Evolutionary conservation across 2,329 filamentous ascomycete species (phyloP).

Genomic region (Penicillium corylophilum): DNA sequence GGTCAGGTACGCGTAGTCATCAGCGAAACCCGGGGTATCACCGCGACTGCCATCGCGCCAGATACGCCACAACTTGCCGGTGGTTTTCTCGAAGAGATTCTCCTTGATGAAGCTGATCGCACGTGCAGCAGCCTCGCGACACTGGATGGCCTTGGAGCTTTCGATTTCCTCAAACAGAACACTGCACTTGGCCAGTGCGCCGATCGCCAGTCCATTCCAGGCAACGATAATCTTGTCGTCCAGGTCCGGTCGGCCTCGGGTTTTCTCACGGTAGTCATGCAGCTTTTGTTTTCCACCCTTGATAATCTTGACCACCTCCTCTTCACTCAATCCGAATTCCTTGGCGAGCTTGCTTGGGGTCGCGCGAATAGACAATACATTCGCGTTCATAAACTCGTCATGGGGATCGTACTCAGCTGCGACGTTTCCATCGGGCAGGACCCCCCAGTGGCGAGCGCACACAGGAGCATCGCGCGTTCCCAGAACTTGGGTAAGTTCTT

Average conservation of each 20-base stretch:
- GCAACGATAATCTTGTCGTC: conserved; percentile 86
- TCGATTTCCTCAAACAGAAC: conserved; percentile 64
- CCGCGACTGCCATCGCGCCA: conserved; percentile 66
- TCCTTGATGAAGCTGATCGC: conserved; percentile 71
- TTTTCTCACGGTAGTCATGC: conserved; percentile 67
- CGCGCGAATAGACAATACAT: conserved; percentile 73
- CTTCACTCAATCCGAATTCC: conserved; percentile 70
- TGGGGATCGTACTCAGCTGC: conserved; percentile 78
- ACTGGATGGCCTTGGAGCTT: conserved; percentile 58
- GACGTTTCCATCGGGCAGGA: conserved; percentile 82
- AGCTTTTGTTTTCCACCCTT: conserved; percentile 67
- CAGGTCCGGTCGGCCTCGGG: conserved; percentile 72
- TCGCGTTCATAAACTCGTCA: conserved; percentile 93
- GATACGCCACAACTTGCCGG: conserved; percentile 68
- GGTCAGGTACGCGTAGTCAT: conserved; percentile 91
- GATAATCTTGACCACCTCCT: conserved; percentile 68
- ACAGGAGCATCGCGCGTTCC: conserved; percentile 68
- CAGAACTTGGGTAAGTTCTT: conserved; percentile 78
- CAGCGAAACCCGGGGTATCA: conserved; percentile 73
- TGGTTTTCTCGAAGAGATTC: conserved; percentile 67
- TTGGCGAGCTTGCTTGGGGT: conserved; percentile 68
- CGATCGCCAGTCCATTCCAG: conserved; percentile 87
- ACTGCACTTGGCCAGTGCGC: conserved; percentile 74
- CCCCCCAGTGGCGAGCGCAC: conserved; percentile 79
- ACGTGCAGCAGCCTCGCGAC: conserved; percentile 63